A percentile compares a stretch with the other conserved stretches of the same genome.
phyloP scores from a whole-genome alignment of 2,329 filamentous ascomycete species.

The Pseudocercospora fuligena region DNA sequence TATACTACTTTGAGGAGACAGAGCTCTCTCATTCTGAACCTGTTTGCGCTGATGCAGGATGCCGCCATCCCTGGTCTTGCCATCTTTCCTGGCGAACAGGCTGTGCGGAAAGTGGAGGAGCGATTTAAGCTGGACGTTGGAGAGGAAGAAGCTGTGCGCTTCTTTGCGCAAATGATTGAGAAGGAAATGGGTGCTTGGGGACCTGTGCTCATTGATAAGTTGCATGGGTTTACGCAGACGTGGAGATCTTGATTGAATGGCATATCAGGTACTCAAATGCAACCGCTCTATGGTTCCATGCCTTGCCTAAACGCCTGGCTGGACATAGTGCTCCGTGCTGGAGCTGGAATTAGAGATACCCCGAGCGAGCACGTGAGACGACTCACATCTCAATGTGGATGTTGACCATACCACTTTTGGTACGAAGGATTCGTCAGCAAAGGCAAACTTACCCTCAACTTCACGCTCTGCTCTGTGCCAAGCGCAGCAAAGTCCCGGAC shows the following conservation, averaged over 20 bases:
- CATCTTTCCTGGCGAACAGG: conserved; percentile 71
- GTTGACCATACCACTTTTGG: conserved; percentile 1
- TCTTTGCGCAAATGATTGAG: conserved; percentile 88
- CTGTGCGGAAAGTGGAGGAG: conserved; percentile 92
- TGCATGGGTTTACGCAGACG: conserved; percentile 92
- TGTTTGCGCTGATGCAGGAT: conserved; percentile 97
- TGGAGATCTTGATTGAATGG: conserved; percentile 53
- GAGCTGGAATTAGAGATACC: too few species aligned
- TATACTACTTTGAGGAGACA: conserved; percentile 90
- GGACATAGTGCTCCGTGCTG: too few species aligned
- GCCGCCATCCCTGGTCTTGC: conserved; percentile 96
- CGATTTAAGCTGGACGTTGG: conserved; percentile 88
- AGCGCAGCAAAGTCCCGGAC: not conserved
- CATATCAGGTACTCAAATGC: not conserved
- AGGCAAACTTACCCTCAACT: not conserved
- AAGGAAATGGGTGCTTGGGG: conserved; percentile 89
- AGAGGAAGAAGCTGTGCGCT: conserved; percentile 88
- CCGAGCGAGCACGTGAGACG: too few species aligned
- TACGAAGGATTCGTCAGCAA: not conserved
- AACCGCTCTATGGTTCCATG: not conserved
- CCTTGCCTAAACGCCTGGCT: too few species aligned
- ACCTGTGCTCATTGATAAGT: conserved; percentile 89
- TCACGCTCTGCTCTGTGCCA: not conserved
- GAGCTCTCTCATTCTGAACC: conserved; percentile 86
- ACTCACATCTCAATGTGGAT: not conserved